Evolutionary conservation across 2,329 filamentous ascomycete genomes (phyloP).

Genomic region (Helminthosporium solani): DNA sequence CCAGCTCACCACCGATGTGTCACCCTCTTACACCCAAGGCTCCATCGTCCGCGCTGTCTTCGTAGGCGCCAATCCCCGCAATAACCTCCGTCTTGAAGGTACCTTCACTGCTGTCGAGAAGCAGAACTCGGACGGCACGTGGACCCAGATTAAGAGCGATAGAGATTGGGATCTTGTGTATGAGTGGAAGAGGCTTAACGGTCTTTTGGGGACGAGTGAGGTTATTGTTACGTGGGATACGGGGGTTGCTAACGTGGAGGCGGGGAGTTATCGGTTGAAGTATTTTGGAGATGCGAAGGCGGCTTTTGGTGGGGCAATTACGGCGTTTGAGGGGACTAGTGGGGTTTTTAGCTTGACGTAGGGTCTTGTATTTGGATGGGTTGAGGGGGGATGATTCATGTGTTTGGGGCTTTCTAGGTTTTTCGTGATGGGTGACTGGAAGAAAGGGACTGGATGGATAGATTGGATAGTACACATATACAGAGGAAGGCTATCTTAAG

Average conservation of each 20-base stretch:
- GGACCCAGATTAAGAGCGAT: constrained; percentile 71
- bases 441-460: too few relatives aligned
- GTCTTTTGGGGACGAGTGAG: constrained; percentile 71
- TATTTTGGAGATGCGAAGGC: constrained; percentile 85
- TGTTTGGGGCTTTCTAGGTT: too few relatives aligned
- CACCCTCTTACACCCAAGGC: constrained; percentile 61
- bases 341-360: constrained; percentile 21
- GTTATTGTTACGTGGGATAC: constrained; percentile 81
- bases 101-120: constrained; percentile 78
- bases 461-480: too few relatives aligned
- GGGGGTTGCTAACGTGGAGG: constrained; percentile 44
- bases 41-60: constrained; percentile 67
- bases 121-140: constrained; percentile 52
- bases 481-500: too few relatives aligned
- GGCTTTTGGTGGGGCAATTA: constrained; percentile 60
- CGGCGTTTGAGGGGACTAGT: constrained; percentile 53
- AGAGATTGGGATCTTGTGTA: constrained; percentile 82
- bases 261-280: constrained; percentile 72
- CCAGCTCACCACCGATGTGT: constrained; percentile 57
- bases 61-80: constrained; percentile 84
- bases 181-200: constrained; percentile 72
- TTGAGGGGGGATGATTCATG: too few relatives aligned
- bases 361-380: too few relatives aligned
- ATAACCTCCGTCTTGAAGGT: constrained; percentile 75
- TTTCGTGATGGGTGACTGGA: too few relatives aligned